Conservation (phyloP, 306 rosid species). For the Acacia confusa region DNA sequence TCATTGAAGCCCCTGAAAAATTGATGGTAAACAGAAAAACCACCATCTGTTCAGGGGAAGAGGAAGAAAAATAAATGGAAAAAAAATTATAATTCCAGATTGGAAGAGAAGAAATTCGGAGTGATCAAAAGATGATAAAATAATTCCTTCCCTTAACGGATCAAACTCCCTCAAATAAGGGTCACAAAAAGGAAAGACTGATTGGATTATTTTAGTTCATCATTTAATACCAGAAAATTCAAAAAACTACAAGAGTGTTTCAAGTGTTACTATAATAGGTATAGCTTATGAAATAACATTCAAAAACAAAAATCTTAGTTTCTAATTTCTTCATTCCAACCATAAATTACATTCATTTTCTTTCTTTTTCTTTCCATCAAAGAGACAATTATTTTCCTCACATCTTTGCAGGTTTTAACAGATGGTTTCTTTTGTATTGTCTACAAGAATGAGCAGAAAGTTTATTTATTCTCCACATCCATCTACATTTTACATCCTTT, state of each 20-base stretch:
- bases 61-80: not conserved
- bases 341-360: not conserved
- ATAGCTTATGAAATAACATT: not conserved
- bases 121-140: not conserved
- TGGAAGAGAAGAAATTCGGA: not conserved
- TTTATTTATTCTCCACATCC: not conserved
- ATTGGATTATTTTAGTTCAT: not conserved
- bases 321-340: not conserved
- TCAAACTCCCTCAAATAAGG: not conserved
- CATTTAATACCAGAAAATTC: not conserved
- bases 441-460: not conserved
- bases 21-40: slow-evolving; percentile 25
- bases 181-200: slow-evolving; percentile 10
- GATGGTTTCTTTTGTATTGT: not conserved
- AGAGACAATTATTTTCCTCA: not conserved
- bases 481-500: not conserved
- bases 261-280: not conserved
- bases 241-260: not conserved
- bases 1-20: slow-evolving; percentile 62
- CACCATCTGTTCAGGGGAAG: not conserved
- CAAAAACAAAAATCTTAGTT: not conserved
- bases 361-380: not conserved
- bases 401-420: not conserved
- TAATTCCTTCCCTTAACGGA: not conserved
- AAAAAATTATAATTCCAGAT: not conserved